Percentiles rank a stretch among this genome's conserved stretches.
phyloP scores from a whole-genome alignment of 208 protist genomes.

The Leishmania guyanensis region DNA sequence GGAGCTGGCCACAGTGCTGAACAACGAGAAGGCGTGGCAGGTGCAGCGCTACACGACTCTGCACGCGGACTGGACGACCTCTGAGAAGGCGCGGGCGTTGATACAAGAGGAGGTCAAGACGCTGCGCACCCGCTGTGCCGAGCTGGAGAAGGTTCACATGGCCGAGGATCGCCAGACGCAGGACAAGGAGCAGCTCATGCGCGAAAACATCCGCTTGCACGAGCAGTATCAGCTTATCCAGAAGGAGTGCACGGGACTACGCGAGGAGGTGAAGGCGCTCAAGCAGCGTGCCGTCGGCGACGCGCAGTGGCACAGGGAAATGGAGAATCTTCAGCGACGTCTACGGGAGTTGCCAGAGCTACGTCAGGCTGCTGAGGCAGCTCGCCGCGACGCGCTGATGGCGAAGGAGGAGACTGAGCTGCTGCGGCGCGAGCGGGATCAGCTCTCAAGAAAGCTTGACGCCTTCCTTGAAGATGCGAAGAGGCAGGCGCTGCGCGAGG shows the following conservation, averaged over 20 bases:
- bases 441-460: conserved; percentile 65
- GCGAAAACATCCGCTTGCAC: conserved; percentile 70
- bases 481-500: conserved; percentile 46
- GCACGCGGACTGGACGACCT: conserved; percentile 44
- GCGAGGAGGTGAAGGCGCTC: conserved; percentile 47
- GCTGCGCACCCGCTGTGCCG: conserved; percentile 44
- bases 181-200: conserved; percentile 67
- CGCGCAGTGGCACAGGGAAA: conserved; percentile 43
- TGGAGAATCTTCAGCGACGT: conserved; percentile 71
- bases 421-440: conserved; percentile 70
- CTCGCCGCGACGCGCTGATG: conserved; percentile 52
- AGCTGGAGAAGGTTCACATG: conserved; percentile 39
- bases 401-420: conserved; percentile 62
- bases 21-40: conserved; percentile 31
- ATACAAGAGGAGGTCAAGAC: conserved; percentile 63
- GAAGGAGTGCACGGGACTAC: conserved; percentile 48
- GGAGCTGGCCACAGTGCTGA: conserved; percentile 34
- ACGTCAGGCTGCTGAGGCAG: conserved; percentile 60
- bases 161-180: conserved; percentile 38
- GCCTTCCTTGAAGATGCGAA: conserved; percentile 67
- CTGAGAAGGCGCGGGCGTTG: conserved; percentile 45
- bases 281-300: conserved; percentile 24
- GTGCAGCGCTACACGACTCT: conserved; percentile 34
- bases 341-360: conserved; percentile 67
- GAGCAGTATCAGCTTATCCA: conserved; percentile 64